Evolutionary conservation across 805 yeast genomes (phyloP), one percentile per base, ranked within the genome.

Genomic region (Barnettozyma siamensis): DNA sequence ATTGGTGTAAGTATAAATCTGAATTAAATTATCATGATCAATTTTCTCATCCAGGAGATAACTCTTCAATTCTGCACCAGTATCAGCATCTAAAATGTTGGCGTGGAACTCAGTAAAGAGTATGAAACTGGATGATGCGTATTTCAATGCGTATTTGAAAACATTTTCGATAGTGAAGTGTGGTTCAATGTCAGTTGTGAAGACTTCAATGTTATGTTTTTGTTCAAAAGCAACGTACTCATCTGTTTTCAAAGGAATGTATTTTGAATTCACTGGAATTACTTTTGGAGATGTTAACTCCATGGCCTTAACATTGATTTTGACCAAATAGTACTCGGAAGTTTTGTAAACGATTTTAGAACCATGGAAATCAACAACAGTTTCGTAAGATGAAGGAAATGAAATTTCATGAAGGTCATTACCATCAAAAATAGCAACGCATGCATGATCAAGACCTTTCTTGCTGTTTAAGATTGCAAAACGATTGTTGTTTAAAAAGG

Each of bases 51-150:
- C 51, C 5, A 50, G 35, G 31, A 44, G 41, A 33, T 47, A 37
- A 32, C 51, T 51, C 7, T 42, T 33, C 11, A 56, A 12, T 37
- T 54, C 61, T 1, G 38, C 40, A 21, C 61, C 63, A 13, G 51
- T 43, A 19, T 51, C 57, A 7, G 51, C 44, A 40, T 58, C 60
- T 31, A 54, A 42, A 4, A 55, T 38, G 13, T 44, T 55, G 8
- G 47, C 45, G 24, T 46, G 52, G 24, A 41, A 51, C 32, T 51
- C 57, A 2, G 58, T 51, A 31, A 44, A 47, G 18, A 54, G 27
- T 8, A 56, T 41, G 38, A 57, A 53, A 1, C 40, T 42, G 12
- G 42, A 46, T 18, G 53, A 44, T 2, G 40, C 33, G 24, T 23
- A 52, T 30, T 48, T 42, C 15, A 56, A 33, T 15, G 38, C 29